Percentiles rank a stretch among this genome's conserved stretches.
Conservation (phyloP, 2,329 filamentous ascomycete species). For the Aspergillus unguis region DNA sequence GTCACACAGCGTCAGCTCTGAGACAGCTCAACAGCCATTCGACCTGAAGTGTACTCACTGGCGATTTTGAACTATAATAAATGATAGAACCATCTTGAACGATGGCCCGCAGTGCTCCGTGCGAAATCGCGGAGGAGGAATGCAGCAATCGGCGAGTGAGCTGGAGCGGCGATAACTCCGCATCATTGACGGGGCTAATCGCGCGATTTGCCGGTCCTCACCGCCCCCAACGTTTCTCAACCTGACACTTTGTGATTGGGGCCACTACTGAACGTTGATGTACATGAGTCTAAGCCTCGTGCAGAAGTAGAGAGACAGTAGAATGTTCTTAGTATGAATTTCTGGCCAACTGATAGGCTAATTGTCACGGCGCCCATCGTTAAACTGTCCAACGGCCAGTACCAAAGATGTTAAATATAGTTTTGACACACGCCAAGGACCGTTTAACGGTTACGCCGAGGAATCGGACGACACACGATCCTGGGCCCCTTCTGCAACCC, state of each 20-base stretch:
- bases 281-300: neutral
- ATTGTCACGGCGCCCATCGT: neutral
- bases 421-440: conserved; percentile 8
- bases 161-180: conserved; percentile 13
- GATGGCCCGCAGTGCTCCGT: conserved; percentile 14
- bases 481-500: neutral
- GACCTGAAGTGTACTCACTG: conserved; percentile 58
- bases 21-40: neutral
- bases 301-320: neutral
- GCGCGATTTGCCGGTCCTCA: conserved; percentile 27
- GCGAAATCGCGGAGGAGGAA: conserved; percentile 18
- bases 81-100: conserved; percentile 65
- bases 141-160: conserved; percentile 9
- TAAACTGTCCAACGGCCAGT: no score
- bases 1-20: conserved; percentile 22
- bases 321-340: neutral
- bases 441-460: conserved; percentile 1
- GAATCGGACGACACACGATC: conserved; percentile 3
- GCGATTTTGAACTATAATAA: conserved; percentile 85
- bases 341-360: no score
- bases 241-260: conserved; percentile 1
- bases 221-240: conserved; percentile 22
- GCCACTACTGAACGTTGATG: neutral
- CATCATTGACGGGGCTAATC: conserved; percentile 21
- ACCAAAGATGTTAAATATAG: neutral